Percentiles rank a stretch among this genome's conserved stretches.
Evolutionary conservation across 2,329 filamentous ascomycete species (phyloP).

Genomic region (Sphaceloma murrayae): DNA sequence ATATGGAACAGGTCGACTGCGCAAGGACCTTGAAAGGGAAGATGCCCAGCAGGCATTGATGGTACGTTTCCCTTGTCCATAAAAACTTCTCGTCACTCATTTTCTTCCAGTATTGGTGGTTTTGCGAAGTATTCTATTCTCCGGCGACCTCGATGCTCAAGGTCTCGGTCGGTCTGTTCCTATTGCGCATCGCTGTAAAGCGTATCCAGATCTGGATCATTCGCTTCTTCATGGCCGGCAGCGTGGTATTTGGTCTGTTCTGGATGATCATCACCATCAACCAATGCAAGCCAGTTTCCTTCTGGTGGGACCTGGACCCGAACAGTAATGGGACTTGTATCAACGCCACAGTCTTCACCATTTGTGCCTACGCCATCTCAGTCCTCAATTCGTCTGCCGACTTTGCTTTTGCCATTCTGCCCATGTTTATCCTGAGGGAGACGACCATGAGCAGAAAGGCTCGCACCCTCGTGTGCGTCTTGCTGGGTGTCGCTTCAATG

Average conservation of each 20-base stretch:
- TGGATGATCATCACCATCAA: conserved; percentile 45
- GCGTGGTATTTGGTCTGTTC: conserved; percentile 37
- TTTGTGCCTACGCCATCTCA: conserved; percentile 27
- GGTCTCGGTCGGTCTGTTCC: conserved; percentile 45
- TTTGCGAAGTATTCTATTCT: conserved; percentile 48
- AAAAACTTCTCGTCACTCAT: background rate
- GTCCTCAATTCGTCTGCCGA: conserved; percentile 35
- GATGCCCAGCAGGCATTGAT: conserved; percentile 16
- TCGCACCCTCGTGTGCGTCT: conserved; percentile 31
- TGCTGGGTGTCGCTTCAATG: conserved; percentile 34
- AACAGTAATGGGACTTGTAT: conserved; percentile 35
- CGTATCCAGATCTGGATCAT: conserved; percentile 40
- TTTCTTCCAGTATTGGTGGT: conserved; percentile 39
- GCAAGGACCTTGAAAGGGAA: conserved; percentile 19
- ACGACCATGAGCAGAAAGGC: conserved; percentile 32
- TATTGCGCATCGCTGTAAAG: conserved; percentile 43
- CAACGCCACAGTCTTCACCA: conserved; percentile 39
- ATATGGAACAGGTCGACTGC: conserved; percentile 28
- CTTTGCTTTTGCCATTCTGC: conserved; percentile 34
- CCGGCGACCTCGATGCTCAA: conserved; percentile 41
- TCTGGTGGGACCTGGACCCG: conserved; percentile 42
- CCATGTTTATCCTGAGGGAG: conserved; percentile 35
- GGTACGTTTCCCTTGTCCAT: background rate
- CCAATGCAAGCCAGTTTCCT: conserved; percentile 44
- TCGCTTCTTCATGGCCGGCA: conserved; percentile 38